Evolutionary conservation across 768 basidiomycete species (phyloP), one percentile per base, ranked within the genome.

Genomic region (Galerina marginata): DNA sequence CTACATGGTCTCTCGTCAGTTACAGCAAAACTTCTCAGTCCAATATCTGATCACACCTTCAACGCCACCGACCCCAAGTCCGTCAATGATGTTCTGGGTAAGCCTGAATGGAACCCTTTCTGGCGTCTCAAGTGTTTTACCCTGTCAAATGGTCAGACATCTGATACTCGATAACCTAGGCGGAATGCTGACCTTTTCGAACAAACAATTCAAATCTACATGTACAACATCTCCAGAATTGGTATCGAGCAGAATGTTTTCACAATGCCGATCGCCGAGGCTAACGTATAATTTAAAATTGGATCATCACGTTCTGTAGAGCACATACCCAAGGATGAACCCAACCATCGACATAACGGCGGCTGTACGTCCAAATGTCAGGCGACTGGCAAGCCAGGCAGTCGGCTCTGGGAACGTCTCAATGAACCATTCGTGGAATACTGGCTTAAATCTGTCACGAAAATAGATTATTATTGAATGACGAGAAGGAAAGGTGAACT

Each of bases 311-410:
- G 3, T 53, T 23, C 7, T 48, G 16, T 5, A 48, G 7, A 49
- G 15, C 23, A 55, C 88, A 56, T 64, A 96, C 95, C 96, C 96
- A 11, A 99, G 80, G 44, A 99, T 95, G 68, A 92, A 96, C 10
- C 97, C 97, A 20, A 99, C 92, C 92, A 99, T 99, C 1, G 92
- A 97, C 90, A 97, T 99, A 55, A 99, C 97, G 0, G 96, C 97
- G 0, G 92, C 86, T 0, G 96, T 97, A 44, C 96, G 83, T 4
- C 85, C 89, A 70, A 96, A 99, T 1, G 86, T 81, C 65, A 93
- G 73, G n/a, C 96, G 87, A 71, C 92, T 92, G 1, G 89, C 85
- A 14, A 99, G 83, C 97, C 97, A 99, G 0, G 93, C 91, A 0
- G 92, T 89, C 0, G 97, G 97, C 67, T 99, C 97, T 0, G 97